A percentile compares a stretch with the other conserved stretches of the same genome.
These are phyloP conservation scores for Amanita jacksonii DNA, from an alignment of 768 basidiomycete species.

Conservation along the genomic window DNA sequence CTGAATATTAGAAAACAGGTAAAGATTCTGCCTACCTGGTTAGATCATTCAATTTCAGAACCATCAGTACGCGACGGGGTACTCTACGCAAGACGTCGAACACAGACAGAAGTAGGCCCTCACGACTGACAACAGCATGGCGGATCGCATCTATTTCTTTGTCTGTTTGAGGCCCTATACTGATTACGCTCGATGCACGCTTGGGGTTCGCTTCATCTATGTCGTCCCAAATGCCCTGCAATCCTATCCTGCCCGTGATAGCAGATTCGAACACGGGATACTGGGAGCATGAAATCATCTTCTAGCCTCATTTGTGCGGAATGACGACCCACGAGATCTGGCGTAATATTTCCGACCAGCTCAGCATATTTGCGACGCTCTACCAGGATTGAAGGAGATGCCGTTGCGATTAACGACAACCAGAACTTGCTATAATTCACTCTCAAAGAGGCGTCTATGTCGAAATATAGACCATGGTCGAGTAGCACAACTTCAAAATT, in stretches of 20 bases:
- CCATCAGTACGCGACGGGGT: constrained; percentile 77
- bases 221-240: constrained; percentile 51
- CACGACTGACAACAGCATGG: constrained; percentile 69
- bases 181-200: constrained; percentile 71
- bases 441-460: constrained; percentile 70
- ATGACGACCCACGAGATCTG: constrained; percentile 59
- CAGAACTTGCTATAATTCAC: constrained; percentile 84
- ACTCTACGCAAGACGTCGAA: constrained; percentile 83
- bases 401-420: constrained; percentile 76
- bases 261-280: constrained; percentile 95
- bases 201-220: constrained; percentile 30
- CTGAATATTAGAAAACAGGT: neutral
- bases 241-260: constrained; percentile 76
- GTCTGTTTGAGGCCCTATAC: constrained; percentile 60
- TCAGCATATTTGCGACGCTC: constrained; percentile 83
- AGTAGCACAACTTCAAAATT: constrained; percentile 95
- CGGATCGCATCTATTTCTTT: constrained; percentile 78
- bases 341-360: constrained; percentile 83
- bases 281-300: constrained; percentile 27
- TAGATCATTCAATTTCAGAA: constrained; percentile 79
- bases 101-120: constrained; percentile 77
- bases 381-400: constrained; percentile 50
- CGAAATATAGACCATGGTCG: constrained; percentile 93
- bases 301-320: neutral
- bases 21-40: constrained; percentile 40